Evolutionary conservation across 2,329 filamentous ascomycete genomes (phyloP).

Genomic region (Fusarium camptoceras): DNA sequence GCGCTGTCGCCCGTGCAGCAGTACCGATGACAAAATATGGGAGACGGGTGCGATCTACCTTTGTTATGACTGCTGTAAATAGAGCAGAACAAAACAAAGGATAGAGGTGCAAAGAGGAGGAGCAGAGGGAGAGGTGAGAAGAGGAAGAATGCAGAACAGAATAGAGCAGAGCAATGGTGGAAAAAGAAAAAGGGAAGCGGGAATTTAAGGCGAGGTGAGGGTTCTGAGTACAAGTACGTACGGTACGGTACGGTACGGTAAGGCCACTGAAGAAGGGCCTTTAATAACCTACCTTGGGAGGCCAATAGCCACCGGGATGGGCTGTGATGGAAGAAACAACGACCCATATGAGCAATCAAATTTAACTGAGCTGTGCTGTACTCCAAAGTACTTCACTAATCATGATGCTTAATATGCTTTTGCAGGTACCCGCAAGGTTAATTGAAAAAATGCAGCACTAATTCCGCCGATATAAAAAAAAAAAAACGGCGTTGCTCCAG

Average conservation of each 20-base stretch:
- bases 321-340: slow-evolving; percentile 8
- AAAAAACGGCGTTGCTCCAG: slow-evolving; percentile 11
- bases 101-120: slow-evolving; percentile 3
- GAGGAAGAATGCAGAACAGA: slow-evolving; percentile 23
- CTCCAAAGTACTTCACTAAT: slow-evolving; percentile 25
- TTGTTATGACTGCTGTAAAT: slow-evolving; percentile 33
- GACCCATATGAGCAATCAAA: slow-evolving; percentile 13
- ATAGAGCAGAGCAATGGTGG: slow-evolving; percentile 7
- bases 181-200: slow-evolving; percentile 40
- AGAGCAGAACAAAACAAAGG: slow-evolving; percentile 25
- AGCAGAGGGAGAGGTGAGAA: slow-evolving; percentile 10
- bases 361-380: slow-evolving; percentile 6
- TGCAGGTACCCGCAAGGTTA: slow-evolving; percentile 22
- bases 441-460: slow-evolving; percentile 2
- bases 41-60: slow-evolving; percentile 24
- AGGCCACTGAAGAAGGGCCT: neutral
- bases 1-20: slow-evolving; percentile 40
- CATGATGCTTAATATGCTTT: neutral
- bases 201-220: slow-evolving; percentile 47
- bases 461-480: neutral
- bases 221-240: slow-evolving; percentile 37
- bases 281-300: neutral
- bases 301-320: slow-evolving; percentile 6
- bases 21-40: slow-evolving; percentile 33
- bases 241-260: neutral